phyloP scores from a whole-genome alignment of 805 yeast species.

The Barnettozyma sucrosica region DNA sequence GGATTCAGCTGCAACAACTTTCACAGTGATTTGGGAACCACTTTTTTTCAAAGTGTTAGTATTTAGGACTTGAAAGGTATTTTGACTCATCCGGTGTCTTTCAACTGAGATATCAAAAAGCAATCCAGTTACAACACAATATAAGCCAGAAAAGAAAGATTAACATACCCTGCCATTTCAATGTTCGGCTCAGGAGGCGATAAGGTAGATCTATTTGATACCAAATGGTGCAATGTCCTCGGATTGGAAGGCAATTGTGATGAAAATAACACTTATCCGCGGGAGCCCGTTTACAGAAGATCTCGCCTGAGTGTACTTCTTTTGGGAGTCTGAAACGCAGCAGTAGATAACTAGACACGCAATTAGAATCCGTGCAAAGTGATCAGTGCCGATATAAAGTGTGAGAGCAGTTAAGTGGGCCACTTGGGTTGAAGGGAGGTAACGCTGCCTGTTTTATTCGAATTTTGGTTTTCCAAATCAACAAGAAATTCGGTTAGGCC shows the following conservation, averaged over 20 bases:
- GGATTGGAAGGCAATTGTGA: background rate
- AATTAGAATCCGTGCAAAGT: background rate
- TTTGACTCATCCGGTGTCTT: background rate
- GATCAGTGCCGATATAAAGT: background rate
- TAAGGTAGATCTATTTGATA: background rate
- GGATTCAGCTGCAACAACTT: conserved; percentile 92
- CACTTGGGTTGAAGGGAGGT: background rate
- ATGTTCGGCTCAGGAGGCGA: background rate
- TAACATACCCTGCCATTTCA: background rate
- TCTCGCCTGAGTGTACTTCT: background rate
- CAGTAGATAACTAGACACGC: background rate
- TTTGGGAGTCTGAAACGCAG: background rate
- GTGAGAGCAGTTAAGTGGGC: background rate
- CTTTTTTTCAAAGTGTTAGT: conserved; percentile 15
- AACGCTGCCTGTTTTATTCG: background rate
- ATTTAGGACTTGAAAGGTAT: background rate
- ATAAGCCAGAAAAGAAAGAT: background rate
- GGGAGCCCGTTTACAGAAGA: background rate
- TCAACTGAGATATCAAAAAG: background rate
- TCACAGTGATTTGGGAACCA: conserved; percentile 36
- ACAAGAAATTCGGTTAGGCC: background rate
- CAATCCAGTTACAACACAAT: background rate
- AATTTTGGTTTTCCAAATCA: background rate
- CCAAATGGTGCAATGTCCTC: background rate
- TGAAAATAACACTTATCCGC: background rate